A percentile compares a stretch with the other conserved stretches of the same genome.
Conservation (phyloP, 2,329 filamentous ascomycete species). For the Aspergillus sp. region DNA sequence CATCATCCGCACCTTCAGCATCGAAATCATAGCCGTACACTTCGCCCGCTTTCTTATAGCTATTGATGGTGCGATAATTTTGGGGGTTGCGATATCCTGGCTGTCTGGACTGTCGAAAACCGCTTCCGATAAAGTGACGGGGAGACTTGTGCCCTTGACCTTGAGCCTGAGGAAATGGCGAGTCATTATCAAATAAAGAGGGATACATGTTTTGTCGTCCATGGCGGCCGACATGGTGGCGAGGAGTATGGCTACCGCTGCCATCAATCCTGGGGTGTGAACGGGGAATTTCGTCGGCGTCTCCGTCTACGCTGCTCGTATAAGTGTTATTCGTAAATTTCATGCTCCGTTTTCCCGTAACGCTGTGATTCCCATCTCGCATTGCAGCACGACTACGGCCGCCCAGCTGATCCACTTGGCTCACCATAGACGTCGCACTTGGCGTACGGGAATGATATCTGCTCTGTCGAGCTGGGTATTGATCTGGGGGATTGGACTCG, state of each 20-base stretch:
- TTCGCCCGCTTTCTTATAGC: constrained; percentile 59
- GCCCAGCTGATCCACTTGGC: constrained; percentile 47
- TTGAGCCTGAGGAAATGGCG: constrained; percentile 66
- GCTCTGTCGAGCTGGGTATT: constrained; percentile 58
- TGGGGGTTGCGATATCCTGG: constrained; percentile 65
- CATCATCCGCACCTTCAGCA: constrained; percentile 79
- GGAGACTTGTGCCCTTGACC: constrained; percentile 67
- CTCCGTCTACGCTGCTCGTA: constrained; percentile 63
- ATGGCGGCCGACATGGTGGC: constrained; percentile 79
- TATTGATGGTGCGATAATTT: constrained; percentile 46
- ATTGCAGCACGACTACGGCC: constrained; percentile 64
- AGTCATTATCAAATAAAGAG: constrained; percentile 74
- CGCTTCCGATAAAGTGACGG: constrained; percentile 49
- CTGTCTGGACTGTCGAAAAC: constrained; percentile 66
- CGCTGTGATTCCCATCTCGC: constrained; percentile 62
- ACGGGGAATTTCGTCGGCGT: constrained; percentile 63
- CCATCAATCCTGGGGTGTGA: constrained; percentile 63
- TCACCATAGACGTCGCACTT: constrained; percentile 76
- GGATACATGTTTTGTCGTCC: constrained; percentile 68
- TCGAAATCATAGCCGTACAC: constrained; percentile 76
- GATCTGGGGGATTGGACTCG: constrained; percentile 83
- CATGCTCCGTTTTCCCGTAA: constrained; percentile 85
- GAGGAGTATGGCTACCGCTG: constrained; percentile 56
- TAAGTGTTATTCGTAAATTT: constrained; percentile 86
- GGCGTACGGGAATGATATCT: constrained; percentile 92